phyloP scores from a whole-genome alignment of 257 asterid genomes.

The Penstemon barbatus region DNA sequence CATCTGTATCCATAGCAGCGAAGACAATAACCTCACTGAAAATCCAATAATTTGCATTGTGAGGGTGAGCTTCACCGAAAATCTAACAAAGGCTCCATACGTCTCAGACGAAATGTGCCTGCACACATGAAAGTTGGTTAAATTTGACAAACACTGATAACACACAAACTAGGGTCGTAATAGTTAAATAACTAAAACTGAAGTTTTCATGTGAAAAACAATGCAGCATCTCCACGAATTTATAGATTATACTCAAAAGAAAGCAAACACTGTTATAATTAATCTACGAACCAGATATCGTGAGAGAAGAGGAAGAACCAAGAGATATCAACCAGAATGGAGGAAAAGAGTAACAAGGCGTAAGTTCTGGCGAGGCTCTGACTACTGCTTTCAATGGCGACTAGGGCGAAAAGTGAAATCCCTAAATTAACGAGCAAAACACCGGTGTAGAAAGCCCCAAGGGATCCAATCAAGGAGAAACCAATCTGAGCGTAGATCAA shows the following conservation, averaged over 20 bases:
- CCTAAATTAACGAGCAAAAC: slow-evolving; percentile 70
- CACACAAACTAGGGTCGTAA: background rate
- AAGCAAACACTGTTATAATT: background rate
- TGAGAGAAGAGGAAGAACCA: slow-evolving; percentile 80
- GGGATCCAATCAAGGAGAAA: slow-evolving; percentile 86
- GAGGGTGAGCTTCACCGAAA: slow-evolving; percentile 82
- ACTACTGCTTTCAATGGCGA: slow-evolving; percentile 92
- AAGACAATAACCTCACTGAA: slow-evolving; percentile 75
- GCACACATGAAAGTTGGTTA: slow-evolving; percentile 31
- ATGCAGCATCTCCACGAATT: slow-evolving; percentile 4
- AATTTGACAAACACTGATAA: slow-evolving; percentile 15
- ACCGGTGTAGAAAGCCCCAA: slow-evolving; percentile 81
- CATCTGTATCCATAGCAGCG: slow-evolving; percentile 90
- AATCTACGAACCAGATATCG: slow-evolving; percentile 55
- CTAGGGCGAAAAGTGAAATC: slow-evolving; percentile 76
- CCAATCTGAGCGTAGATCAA: slow-evolving; percentile 84
- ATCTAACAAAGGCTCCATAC: slow-evolving; percentile 63
- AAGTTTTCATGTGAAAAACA: slow-evolving; percentile 11
- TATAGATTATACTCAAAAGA: background rate
- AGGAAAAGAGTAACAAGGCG: slow-evolving; percentile 73
- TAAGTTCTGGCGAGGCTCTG: slow-evolving; percentile 89
- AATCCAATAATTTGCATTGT: slow-evolving; percentile 84
- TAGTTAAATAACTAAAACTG: background rate
- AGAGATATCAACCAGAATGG: slow-evolving; percentile 68
- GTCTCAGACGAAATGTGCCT: slow-evolving; percentile 70